Conservation (phyloP, 1,139 yeast species). For the Kazachstania sp. region DNA sequence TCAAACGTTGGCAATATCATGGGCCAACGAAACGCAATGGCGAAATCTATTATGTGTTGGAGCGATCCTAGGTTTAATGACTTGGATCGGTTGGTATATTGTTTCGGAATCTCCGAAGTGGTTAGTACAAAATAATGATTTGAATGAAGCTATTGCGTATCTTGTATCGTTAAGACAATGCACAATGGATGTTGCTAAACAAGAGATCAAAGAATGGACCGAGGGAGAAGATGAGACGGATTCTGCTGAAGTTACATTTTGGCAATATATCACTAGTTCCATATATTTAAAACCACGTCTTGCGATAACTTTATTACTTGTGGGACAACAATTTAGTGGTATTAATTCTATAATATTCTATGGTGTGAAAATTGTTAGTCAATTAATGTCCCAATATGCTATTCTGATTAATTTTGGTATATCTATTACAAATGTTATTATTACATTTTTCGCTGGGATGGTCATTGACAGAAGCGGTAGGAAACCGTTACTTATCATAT, state of each 20-base stretch:
- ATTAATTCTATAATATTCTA: conserved; percentile 86
- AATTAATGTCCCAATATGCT: conserved; percentile 58
- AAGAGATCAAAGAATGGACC: conserved; percentile 31
- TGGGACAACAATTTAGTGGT: conserved; percentile 90
- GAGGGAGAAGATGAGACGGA: background rate
- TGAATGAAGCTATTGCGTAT: conserved; percentile 32
- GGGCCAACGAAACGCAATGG: conserved; percentile 67
- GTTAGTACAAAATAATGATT: conserved; percentile 39
- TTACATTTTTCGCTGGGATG: conserved; percentile 65
- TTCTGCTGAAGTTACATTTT: conserved; percentile 16
- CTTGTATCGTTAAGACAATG: conserved; percentile 32
- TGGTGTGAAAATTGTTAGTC: conserved; percentile 73
- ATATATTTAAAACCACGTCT: conserved; percentile 49
- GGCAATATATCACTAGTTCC: conserved; percentile 42
- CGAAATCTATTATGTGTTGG: conserved; percentile 58
- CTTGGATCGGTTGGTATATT: conserved; percentile 33
- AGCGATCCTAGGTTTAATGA: conserved; percentile 44
- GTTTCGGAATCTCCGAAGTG: conserved; percentile 83
- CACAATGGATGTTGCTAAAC: conserved; percentile 21
- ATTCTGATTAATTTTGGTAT: conserved; percentile 64
- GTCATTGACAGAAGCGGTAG: conserved; percentile 71
- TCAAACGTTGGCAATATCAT: conserved; percentile 60
- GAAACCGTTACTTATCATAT: conserved; percentile 56
- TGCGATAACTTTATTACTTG: conserved; percentile 65
- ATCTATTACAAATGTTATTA: conserved; percentile 60